A percentile compares a stretch with the other conserved stretches of the same genome.
phyloP scores from a whole-genome alignment of 1,139 yeast genomes.

The Magnusiomyces ingens region DNA sequence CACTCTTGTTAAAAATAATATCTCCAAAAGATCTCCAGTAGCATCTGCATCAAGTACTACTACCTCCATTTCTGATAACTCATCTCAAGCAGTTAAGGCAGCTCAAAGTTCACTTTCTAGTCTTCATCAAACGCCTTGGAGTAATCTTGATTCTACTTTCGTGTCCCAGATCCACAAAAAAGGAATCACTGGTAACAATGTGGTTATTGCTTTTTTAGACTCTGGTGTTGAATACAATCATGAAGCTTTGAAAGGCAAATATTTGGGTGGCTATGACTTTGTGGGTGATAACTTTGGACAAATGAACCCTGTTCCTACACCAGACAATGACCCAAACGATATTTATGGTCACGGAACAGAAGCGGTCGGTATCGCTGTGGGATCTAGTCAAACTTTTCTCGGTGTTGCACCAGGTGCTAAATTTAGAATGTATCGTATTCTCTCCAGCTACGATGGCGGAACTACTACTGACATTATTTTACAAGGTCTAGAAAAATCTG shows the following conservation, averaged over 20 bases:
- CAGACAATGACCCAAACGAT: slow-evolving; percentile 18
- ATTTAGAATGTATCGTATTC: slow-evolving; percentile 20
- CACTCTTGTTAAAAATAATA: background rate
- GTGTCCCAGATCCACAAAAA: slow-evolving; percentile 18
- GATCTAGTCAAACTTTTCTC: slow-evolving; percentile 38
- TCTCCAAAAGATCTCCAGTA: background rate
- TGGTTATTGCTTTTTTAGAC: slow-evolving; percentile 20
- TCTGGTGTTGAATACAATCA: slow-evolving; percentile 20
- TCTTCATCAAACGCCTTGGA: slow-evolving; percentile 8
- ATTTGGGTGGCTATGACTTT: slow-evolving; percentile 17
- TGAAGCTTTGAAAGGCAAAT: slow-evolving; percentile 19
- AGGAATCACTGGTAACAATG: slow-evolving; percentile 18
- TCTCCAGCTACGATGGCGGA: slow-evolving; percentile 12
- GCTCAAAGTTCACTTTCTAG: background rate
- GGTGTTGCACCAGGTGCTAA: slow-evolving; percentile 42
- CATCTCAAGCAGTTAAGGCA: background rate
- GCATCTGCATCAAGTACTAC: background rate
- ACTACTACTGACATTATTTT: slow-evolving; percentile 18
- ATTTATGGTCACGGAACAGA: slow-evolving; percentile 53
- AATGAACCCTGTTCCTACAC: background rate
- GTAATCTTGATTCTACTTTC: slow-evolving; percentile 14
- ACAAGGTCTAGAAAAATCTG: slow-evolving; percentile 18
- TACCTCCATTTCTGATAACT: background rate
- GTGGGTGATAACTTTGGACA: slow-evolving; percentile 2
- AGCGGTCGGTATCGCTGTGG: slow-evolving; percentile 51